phyloP scores from a whole-genome alignment of 768 basidiomycete genomes.

The Calvatia gigantea region DNA sequence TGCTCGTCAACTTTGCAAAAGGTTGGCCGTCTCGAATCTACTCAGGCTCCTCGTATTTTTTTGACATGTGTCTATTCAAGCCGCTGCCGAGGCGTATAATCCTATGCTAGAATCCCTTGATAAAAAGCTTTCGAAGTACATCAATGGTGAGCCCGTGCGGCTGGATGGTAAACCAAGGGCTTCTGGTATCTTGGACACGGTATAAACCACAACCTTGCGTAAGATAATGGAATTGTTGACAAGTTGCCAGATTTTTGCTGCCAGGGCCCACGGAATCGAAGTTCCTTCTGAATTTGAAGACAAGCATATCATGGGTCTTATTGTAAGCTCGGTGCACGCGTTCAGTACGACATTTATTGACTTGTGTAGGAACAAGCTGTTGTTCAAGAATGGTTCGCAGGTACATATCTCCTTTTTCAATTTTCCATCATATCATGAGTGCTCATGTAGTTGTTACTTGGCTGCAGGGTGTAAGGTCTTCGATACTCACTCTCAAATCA shows the following conservation, averaged over 20 bases:
- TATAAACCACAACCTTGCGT: conserved; percentile 3
- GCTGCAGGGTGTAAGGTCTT: conserved; percentile 38
- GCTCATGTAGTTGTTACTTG: conserved; percentile 9
- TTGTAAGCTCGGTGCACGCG: conserved; percentile 36
- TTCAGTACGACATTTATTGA: not conserved
- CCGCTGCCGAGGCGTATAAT: conserved; percentile 64
- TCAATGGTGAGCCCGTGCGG: conserved; percentile 64
- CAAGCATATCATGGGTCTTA: conserved; percentile 48
- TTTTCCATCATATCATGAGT: conserved; percentile 5
- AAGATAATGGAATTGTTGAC: no score
- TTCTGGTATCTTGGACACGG: conserved; percentile 55
- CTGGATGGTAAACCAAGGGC: conserved; percentile 75
- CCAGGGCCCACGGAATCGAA: conserved; percentile 65
- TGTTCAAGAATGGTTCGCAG: conserved; percentile 76
- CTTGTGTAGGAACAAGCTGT: conserved; percentile 68
- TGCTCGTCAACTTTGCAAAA: conserved; percentile 61
- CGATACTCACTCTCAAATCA: not conserved
- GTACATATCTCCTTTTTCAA: conserved; percentile 23
- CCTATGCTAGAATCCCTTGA: conserved; percentile 59
- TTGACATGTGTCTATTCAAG: conserved; percentile 32
- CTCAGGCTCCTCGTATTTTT: not conserved
- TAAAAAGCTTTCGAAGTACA: conserved; percentile 61
- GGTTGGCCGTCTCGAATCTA: conserved; percentile 32
- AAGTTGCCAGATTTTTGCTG: conserved; percentile 51
- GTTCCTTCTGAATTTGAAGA: conserved; percentile 75